Conservation (phyloP, 1,284 basidiomycete species). For the Heterobasidion irregulare region DNA sequence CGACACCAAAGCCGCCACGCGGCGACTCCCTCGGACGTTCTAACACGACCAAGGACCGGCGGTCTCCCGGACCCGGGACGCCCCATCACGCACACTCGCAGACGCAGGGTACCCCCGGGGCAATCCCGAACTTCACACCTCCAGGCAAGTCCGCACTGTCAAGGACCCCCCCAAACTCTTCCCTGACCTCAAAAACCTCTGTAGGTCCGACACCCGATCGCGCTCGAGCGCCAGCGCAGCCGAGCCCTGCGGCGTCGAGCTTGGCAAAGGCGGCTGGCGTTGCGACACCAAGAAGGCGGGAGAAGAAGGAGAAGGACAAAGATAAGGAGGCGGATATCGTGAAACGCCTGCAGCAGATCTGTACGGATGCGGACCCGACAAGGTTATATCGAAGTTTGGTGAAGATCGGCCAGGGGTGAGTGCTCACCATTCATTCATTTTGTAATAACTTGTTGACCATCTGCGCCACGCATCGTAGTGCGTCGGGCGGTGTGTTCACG, state of each 20-base stretch:
- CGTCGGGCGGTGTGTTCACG: slow-evolving; percentile 97
- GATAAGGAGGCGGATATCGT: slow-evolving; percentile 88
- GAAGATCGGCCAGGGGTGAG: slow-evolving; percentile 97
- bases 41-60: slow-evolving; percentile 56
- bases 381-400: slow-evolving; percentile 86
- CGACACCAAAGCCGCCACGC: slow-evolving; percentile 39
- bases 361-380: slow-evolving; percentile 96
- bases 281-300: slow-evolving; percentile 75
- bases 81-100: slow-evolving; percentile 13
- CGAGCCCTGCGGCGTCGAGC: slow-evolving; percentile 46
- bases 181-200: slow-evolving; percentile 29
- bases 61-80: slow-evolving; percentile 24
- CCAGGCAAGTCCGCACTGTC: slow-evolving; percentile 2
- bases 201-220: slow-evolving; percentile 12
- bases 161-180: slow-evolving; percentile 40
- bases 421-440: slow-evolving; percentile 10
- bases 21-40: slow-evolving; percentile 49
- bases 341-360: slow-evolving; percentile 86
- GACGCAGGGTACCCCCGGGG: slow-evolving; percentile 7
- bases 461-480: slow-evolving; percentile 35
- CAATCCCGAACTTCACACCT: slow-evolving; percentile 4
- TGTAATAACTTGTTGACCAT: slow-evolving; percentile 5
- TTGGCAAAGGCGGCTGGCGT: slow-evolving; percentile 54
- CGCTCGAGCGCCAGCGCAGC: slow-evolving; percentile 19
- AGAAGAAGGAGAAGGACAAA: slow-evolving; percentile 79